Percentiles rank a stretch among this genome's conserved stretches.
Conservation (phyloP, 306 rosid species). For the Cucumis hystrix region DNA sequence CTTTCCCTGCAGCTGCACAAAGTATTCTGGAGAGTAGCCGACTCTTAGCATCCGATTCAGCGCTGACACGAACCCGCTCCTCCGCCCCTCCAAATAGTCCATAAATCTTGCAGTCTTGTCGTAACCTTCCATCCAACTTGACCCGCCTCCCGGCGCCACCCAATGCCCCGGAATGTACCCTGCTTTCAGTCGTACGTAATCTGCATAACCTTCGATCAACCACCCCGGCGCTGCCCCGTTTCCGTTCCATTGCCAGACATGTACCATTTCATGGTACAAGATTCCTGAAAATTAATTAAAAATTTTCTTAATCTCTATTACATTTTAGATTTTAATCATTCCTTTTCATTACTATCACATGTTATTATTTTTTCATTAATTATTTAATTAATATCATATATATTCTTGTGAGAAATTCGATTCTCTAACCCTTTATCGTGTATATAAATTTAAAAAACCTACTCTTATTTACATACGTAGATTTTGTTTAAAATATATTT, state of each 20-base stretch:
- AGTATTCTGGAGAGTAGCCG: neutral
- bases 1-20: neutral
- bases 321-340: too few species aligned
- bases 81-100: slow-evolving; percentile 25
- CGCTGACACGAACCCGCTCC: neutral
- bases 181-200: slow-evolving; percentile 30
- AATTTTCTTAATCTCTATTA: too few species aligned
- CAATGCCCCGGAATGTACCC: slow-evolving; percentile 20
- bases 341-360: too few species aligned
- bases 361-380: too few species aligned
- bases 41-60: neutral
- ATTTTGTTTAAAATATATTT: too few species aligned
- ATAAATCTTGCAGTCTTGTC: slow-evolving; percentile 29
- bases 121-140: slow-evolving; percentile 34
- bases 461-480: too few species aligned
- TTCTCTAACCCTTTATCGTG: too few species aligned
- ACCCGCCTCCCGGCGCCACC: slow-evolving; percentile 20
- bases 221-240: slow-evolving; percentile 9
- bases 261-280: slow-evolving; percentile 28
- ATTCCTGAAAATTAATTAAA: neutral
- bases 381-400: too few species aligned
- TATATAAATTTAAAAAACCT: too few species aligned
- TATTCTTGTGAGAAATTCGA: too few species aligned
- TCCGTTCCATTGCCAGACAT: slow-evolving; percentile 12
- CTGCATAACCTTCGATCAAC: slow-evolving; percentile 38